Evolutionary conservation across 306 rosid genomes (phyloP).

Genomic region (Fragaria vesca): DNA sequence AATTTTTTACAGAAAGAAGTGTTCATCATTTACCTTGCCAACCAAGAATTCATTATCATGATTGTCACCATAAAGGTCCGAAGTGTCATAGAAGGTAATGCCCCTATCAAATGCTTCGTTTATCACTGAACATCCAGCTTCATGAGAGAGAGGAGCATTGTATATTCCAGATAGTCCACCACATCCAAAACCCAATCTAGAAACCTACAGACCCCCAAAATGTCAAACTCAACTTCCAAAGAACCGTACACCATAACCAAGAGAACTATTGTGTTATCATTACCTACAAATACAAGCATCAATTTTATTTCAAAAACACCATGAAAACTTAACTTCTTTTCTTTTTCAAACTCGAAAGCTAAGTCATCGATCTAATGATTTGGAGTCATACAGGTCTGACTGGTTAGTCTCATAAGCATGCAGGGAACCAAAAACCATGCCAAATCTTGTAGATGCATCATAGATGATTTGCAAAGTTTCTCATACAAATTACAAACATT

Average conservation of each 20-base stretch:
- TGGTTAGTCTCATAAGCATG: neutral
- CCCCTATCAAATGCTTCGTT: constrained; percentile 66
- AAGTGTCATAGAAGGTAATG: constrained; percentile 70
- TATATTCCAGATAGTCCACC: constrained; percentile 64
- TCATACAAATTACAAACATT: neutral
- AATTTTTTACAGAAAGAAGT: neutral
- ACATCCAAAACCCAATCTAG: constrained; percentile 86
- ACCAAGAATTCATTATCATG: constrained; percentile 72
- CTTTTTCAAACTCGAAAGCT: neutral
- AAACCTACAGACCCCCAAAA: constrained; percentile 48
- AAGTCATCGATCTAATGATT: neutral
- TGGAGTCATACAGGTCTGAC: neutral
- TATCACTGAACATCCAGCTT: constrained; percentile 57
- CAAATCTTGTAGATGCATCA: neutral
- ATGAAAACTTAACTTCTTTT: too few species aligned
- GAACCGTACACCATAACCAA: neutral
- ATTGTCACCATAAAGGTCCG: constrained; percentile 57
- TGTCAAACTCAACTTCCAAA: constrained; percentile 2
- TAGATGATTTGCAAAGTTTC: neutral
- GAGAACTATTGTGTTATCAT: neutral
- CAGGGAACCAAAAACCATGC: neutral
- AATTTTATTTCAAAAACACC: neutral
- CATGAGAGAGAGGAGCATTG: constrained; percentile 64
- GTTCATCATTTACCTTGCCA: constrained; percentile 51
- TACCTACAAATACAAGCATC: neutral